Evolutionary conservation across 805 yeast species (phyloP), one percentile per base, ranked within the genome.

Genomic region (Schizosaccharomyces lindneri): DNA sequence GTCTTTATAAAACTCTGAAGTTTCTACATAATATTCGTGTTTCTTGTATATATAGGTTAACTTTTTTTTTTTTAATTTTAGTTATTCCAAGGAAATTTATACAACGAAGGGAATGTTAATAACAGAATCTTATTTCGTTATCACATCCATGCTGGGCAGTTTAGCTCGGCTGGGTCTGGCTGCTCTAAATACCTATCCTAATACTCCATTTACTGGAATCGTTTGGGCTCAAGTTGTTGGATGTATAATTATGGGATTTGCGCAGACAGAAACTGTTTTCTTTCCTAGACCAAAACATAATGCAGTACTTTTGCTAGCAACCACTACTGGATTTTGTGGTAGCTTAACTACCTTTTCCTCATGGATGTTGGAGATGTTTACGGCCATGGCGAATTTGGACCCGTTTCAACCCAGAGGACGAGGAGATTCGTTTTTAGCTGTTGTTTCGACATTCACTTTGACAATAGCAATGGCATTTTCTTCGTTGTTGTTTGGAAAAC

Each of bases 301-400:
- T 36, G 39, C 31, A 21, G 19, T 31, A 31, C 48, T 67, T 31
- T 65, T 55, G 21, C 62, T 63, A 11, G 68, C 67, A 1, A 43
- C 67, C 7, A 61, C 69, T 11, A 65, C 68, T 4, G 69, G 69
- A 6, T 66, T 65, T 48, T 67, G 69, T 62, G 69, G 69, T 19
- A 65, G 68, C 2, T 27, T 66, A 15, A 67, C 69, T 11, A 65
- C 68, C 9, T 67, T 67, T 60, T 67, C 69, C 21, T 61, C 68
- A 4, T 67, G 68, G 67, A 67, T 67, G 67, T 24, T 36, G 19
- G 61, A 59, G 6, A 43, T 57, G 17, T 65, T 67, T 59, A 62
- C 63, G n/a, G 67, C 64, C 7, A 62, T 66, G 63, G 66, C 66
- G 24, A 66, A 66, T 51, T 46, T 60, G 7, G 61, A 51, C 2